Base-by-base conservation (phyloP, 257 asterid genomes). In the Mentha longifolia region DNA sequence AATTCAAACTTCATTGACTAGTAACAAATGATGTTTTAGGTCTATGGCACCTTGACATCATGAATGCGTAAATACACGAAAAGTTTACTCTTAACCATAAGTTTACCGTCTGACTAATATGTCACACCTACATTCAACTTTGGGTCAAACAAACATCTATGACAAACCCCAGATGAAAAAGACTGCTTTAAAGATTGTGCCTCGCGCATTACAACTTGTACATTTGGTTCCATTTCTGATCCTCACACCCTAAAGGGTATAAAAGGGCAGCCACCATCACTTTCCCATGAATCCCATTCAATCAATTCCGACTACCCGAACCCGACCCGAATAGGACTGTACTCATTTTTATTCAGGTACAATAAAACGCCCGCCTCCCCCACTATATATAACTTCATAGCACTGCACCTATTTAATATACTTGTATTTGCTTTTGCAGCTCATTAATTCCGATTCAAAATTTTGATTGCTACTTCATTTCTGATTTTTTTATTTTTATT, bases 311-410 rank as follows among this genome's bases (percentile, higher is more conserved):
- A 58, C 51, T 64, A 67, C 74, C 75, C 58, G 45, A 58, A 74
- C 58, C 74, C 72, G 25, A 67, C 39, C 73, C 73, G 76, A 3
- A 57, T 62, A 39, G 41, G 9, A 16, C 15, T 6, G 43, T 65
- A 61, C 67, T n/a, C 41, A 46, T 33, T 45, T 17, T 12, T 49
- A 69, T 45, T 43, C 61, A 74, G 74, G 68, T 76, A 74, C 85
- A 74, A 80, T 80, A 78, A 82, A 78, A 77, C 77, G 77, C 84
- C 86, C 89, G 87, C 81, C 82, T 70, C 85, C 74, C 85, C 65
- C 68, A 69, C 72, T 61, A 30, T 22, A 72, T 59, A 68, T 57
- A 69, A 63, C 16, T 69, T 56, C 46, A 16, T 63, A 73, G 61
- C 39, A 67, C 50, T 46, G 59, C 67, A 42, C 61, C 52, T 56